These are phyloP conservation scores for Aethionema arabicum DNA, from an alignment of 345 rosid species.

Conservation along the genomic window DNA sequence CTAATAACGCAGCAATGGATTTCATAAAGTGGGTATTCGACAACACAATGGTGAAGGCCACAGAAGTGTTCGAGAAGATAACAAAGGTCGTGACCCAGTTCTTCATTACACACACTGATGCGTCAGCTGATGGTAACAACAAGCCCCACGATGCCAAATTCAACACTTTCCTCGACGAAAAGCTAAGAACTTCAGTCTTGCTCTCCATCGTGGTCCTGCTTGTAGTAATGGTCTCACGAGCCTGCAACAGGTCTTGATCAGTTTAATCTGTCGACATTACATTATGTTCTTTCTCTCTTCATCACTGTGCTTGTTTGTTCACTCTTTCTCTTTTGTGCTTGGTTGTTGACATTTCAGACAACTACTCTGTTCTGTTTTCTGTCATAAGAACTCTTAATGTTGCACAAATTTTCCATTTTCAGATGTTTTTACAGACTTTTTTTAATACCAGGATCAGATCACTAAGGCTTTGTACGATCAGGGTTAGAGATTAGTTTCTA, in stretches of 20 bases:
- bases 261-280: slow-evolving; percentile 56
- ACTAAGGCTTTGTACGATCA: slow-evolving; percentile 11
- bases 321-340: slow-evolving; percentile 26
- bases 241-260: slow-evolving; percentile 48
- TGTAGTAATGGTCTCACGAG: slow-evolving; percentile 75
- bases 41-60: slow-evolving; percentile 49
- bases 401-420: slow-evolving; percentile 2
- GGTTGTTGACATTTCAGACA: slow-evolving; percentile 24
- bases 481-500: slow-evolving; percentile 16
- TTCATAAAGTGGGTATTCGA: slow-evolving; percentile 59
- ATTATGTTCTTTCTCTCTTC: slow-evolving; percentile 14
- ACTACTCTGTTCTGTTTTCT: neutral
- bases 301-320: slow-evolving; percentile 17
- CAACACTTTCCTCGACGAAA: slow-evolving; percentile 53
- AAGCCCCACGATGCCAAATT: slow-evolving; percentile 36
- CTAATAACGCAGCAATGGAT: slow-evolving; percentile 41
- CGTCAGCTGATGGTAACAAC: slow-evolving; percentile 28
- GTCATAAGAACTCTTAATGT: slow-evolving; percentile 20
- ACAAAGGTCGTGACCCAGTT: slow-evolving; percentile 43
- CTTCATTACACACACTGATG: slow-evolving; percentile 37
- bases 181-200: slow-evolving; percentile 65
- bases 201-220: slow-evolving; percentile 72
- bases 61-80: slow-evolving; percentile 49
- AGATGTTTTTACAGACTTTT: neutral
- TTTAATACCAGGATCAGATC: neutral